Conservation (phyloP, 1,139 yeast genomes). For the Zygosaccharomyces pseudobailii region DNA sequence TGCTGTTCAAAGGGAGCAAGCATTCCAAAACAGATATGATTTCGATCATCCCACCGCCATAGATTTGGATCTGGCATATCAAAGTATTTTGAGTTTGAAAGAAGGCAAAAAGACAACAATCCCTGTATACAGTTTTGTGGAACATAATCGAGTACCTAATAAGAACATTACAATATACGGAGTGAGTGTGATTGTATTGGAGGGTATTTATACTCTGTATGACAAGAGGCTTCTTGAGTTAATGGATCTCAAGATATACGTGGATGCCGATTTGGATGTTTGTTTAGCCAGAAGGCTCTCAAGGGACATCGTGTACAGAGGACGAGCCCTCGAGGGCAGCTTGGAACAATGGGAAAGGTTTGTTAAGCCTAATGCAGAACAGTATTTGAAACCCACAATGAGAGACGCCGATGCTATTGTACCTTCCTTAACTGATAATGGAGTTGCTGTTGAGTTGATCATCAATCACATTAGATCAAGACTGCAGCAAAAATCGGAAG, state of each 20-base stretch:
- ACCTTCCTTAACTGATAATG: constrained; percentile 84
- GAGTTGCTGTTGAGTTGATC: constrained; percentile 72
- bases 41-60: constrained; percentile 82
- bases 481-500: constrained; percentile 55
- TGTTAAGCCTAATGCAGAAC: constrained; percentile 89
- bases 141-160: constrained; percentile 63
- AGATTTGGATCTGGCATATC: constrained; percentile 67
- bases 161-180: constrained; percentile 80
- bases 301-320: constrained; percentile 81
- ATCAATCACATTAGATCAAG: constrained; percentile 77
- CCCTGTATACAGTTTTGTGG: constrained; percentile 79
- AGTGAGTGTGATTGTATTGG: constrained; percentile 86
- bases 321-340: constrained; percentile 77
- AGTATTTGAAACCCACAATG: constrained; percentile 73
- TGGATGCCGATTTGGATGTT: constrained; percentile 88
- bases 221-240: constrained; percentile 63
- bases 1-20: constrained; percentile 54
- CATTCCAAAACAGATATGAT: constrained; percentile 67
- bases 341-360: constrained; percentile 84
- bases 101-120: constrained; percentile 59
- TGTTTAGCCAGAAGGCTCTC: constrained; percentile 85
- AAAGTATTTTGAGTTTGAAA: constrained; percentile 61
- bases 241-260: constrained; percentile 84
- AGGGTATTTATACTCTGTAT: constrained; percentile 83
- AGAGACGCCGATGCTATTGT: constrained; percentile 76